Evolutionary conservation across 208 protist genomes (phyloP).

Genomic region (Blechomonas ayalai): DNA sequence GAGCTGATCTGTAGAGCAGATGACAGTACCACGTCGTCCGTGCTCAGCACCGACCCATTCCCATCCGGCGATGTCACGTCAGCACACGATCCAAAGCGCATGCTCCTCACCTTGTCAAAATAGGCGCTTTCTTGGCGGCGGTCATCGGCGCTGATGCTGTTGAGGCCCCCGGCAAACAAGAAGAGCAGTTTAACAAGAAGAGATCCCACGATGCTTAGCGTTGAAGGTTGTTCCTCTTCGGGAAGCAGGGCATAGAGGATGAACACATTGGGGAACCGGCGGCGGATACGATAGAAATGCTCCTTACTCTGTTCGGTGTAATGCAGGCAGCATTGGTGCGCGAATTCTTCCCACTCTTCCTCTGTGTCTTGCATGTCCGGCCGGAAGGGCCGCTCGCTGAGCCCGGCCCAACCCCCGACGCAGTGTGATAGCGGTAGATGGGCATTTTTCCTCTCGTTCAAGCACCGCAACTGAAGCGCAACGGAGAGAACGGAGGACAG

Average conservation of each 20-base stretch:
- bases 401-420: conserved; percentile 2
- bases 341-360: conserved; percentile 8
- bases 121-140: conserved; percentile 2
- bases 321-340: conserved; percentile 13
- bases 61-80: too few relatives aligned
- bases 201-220: conserved; percentile 25
- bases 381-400: too few relatives aligned
- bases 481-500: conserved; percentile 19
- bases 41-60: too few relatives aligned
- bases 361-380: too few relatives aligned
- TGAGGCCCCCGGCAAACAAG: conserved; percentile 49
- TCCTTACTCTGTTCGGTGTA: conserved; percentile 11
- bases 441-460: background rate
- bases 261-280: conserved; percentile 55
- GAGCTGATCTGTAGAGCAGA: conserved; percentile 26
- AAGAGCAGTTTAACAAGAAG: conserved; percentile 43
- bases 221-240: conserved; percentile 12
- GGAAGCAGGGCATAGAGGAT: conserved; percentile 13
- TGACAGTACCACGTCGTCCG: conserved; percentile 40
- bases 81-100: background rate
- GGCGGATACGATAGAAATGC: conserved; percentile 18
- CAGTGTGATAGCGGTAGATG: background rate
- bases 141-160: conserved; percentile 53
- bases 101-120: background rate
- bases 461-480: background rate